phyloP scores from a whole-genome alignment of 2,329 filamentous ascomycete genomes.

The Pseudogymnoascus sp. region DNA sequence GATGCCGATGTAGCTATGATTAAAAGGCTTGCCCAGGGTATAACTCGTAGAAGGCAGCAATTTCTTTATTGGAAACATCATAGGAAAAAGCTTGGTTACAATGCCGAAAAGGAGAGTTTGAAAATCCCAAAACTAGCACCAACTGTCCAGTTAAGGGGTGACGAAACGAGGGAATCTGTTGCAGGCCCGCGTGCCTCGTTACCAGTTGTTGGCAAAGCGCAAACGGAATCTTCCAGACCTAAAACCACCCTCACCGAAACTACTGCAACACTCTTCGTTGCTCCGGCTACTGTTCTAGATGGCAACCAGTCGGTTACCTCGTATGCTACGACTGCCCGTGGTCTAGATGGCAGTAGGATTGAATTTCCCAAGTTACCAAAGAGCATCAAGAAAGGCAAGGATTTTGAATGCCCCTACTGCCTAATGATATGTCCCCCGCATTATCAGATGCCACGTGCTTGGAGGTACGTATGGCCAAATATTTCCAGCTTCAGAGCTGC shows the following conservation, averaged over 20 bases:
- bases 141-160: neutral
- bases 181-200: neutral
- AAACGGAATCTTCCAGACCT: neutral
- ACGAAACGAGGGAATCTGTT: neutral
- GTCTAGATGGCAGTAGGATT: neutral
- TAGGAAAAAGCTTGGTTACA: neutral
- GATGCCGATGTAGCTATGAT: neutral
- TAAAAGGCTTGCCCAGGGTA: neutral
- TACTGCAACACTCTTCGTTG: neutral
- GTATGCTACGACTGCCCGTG: slow-evolving; percentile 1
- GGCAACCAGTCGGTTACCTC: neutral
- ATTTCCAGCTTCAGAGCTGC: neutral
- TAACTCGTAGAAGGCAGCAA: neutral
- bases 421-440: neutral
- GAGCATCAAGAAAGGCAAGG: neutral
- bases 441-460: neutral
- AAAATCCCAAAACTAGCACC: neutral
- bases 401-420: slow-evolving; percentile 10
- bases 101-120: neutral
- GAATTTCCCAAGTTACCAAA: neutral
- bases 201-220: neutral
- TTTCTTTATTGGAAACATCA: neutral
- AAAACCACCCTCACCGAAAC: neutral
- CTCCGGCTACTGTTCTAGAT: neutral
- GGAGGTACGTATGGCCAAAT: neutral